Percentiles rank a stretch among this genome's conserved stretches.
Evolutionary conservation across 805 yeast species (phyloP).

Genomic region (Lipomyces oligophaga): DNA sequence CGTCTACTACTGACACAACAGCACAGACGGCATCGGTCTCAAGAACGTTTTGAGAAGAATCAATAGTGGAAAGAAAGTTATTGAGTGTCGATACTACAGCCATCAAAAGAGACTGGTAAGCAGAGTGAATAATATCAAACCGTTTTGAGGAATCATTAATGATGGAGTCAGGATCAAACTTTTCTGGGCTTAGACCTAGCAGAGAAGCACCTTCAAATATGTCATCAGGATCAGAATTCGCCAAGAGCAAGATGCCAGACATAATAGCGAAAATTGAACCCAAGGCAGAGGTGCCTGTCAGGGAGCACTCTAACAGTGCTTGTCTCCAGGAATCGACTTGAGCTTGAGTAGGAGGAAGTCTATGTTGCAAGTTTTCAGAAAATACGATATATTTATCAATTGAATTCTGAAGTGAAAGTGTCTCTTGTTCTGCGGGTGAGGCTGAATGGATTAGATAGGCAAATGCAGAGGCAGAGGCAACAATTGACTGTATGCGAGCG

Average conservation of each 20-base stretch:
- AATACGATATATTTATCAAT: conserved; percentile 7
- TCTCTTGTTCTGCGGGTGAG: conserved; percentile 6
- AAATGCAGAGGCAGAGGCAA: conserved; percentile 15
- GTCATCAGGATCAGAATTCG: conserved; percentile 37
- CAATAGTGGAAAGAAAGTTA: conserved; percentile 34
- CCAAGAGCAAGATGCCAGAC: conserved; percentile 41
- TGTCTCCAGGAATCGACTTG: conserved; percentile 42
- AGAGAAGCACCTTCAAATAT: conserved; percentile 43
- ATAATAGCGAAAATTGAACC: conserved; percentile 38
- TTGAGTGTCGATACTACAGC: conserved; percentile 38
- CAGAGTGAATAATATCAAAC: conserved; percentile 36
- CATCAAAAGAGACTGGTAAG: conserved; percentile 37
- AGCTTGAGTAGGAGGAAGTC: background rate
- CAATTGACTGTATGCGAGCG: conserved; percentile 1
- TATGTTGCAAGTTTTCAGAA: background rate
- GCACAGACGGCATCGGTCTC: conserved; percentile 36
- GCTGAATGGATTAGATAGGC: conserved; percentile 17
- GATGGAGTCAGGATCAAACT: conserved; percentile 29
- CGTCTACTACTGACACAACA: conserved; percentile 40
- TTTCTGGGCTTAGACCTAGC: conserved; percentile 39
- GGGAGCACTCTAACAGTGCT: conserved; percentile 37
- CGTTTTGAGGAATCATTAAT: conserved; percentile 9
- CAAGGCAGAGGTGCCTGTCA: conserved; percentile 35
- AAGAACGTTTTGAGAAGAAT: conserved; percentile 27
- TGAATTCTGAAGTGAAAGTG: conserved; percentile 9